Evolutionary conservation across 1,284 basidiomycete genomes (phyloP).

Genomic region (Somion occarium): DNA sequence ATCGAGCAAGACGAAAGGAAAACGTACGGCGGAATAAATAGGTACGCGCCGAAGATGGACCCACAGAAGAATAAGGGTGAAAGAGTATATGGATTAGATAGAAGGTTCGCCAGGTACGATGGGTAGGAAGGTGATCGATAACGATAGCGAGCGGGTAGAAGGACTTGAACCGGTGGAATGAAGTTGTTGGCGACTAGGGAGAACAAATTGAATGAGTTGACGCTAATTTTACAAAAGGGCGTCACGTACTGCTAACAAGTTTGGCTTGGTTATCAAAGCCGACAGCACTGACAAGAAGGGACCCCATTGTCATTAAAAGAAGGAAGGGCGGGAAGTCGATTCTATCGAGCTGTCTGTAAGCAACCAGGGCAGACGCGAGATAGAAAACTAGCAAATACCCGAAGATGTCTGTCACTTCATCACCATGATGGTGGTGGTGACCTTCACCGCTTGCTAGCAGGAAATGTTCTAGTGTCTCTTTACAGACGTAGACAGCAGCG

Average conservation of each 20-base stretch:
- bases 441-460: constrained; percentile 61
- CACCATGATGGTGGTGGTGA: constrained; percentile 58
- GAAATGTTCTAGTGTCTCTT: constrained; percentile 86
- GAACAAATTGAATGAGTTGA: not conserved
- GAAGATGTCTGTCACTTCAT: constrained; percentile 35
- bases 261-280: constrained; percentile 64
- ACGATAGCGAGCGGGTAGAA: constrained; percentile 41
- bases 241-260: constrained; percentile 58
- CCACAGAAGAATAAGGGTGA: constrained; percentile 38
- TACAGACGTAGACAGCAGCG: constrained; percentile 88
- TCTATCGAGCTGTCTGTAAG: constrained; percentile 30
- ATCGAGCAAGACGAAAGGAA: constrained; percentile 11
- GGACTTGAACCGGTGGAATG: constrained; percentile 42
- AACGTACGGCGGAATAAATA: constrained; percentile 49
- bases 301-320: constrained; percentile 52
- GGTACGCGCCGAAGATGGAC: constrained; percentile 37
- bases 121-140: constrained; percentile 27
- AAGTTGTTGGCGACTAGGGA: constrained; percentile 46
- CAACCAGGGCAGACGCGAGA: not conserved
- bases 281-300: constrained; percentile 49
- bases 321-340: constrained; percentile 68
- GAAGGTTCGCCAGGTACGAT: constrained; percentile 32
- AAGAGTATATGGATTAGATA: constrained; percentile 51
- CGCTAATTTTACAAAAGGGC: not conserved
- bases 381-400: constrained; percentile 36